Conservation (phyloP, 2,329 filamentous ascomycete genomes). For the Aspergillus hortae region DNA sequence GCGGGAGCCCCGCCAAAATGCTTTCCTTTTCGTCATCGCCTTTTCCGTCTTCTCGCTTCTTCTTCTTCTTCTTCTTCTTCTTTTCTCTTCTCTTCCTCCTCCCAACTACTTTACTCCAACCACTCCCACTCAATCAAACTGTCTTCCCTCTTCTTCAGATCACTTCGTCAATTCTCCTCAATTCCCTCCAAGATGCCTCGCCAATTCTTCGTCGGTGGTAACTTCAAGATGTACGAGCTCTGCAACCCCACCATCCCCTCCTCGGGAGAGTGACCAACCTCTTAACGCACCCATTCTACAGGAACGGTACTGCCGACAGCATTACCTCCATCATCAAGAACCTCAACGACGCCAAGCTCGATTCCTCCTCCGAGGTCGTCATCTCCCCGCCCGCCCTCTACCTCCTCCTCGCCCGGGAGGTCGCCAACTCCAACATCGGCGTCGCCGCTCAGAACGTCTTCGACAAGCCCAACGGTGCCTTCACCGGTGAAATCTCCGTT, state of each 20-base stretch:
- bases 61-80: too few relatives aligned
- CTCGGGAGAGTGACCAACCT: slow-evolving; percentile 8
- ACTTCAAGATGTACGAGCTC: slow-evolving; percentile 91
- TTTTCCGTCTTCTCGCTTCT: neutral
- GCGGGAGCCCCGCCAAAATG: slow-evolving; percentile 3
- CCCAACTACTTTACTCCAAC: neutral
- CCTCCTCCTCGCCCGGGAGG: slow-evolving; percentile 79
- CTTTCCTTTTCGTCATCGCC: slow-evolving; percentile 12
- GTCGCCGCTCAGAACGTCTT: slow-evolving; percentile 96
- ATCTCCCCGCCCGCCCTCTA: slow-evolving; percentile 88
- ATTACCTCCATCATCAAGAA: slow-evolving; percentile 88
- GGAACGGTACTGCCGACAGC: slow-evolving; percentile 89
- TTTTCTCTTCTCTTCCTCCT: slow-evolving; percentile 4
- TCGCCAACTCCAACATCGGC: slow-evolving; percentile 70
- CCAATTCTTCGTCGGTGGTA: slow-evolving; percentile 96
- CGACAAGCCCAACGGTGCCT: slow-evolving; percentile 94
- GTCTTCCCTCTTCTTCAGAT: slow-evolving; percentile 5
- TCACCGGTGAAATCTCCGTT: slow-evolving; percentile 94
- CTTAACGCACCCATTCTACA: slow-evolving; percentile 41
- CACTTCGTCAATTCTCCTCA: slow-evolving; percentile 8
- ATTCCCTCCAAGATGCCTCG: slow-evolving; percentile 70
- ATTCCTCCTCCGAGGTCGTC: slow-evolving; percentile 72
- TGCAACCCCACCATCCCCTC: neutral
- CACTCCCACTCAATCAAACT: neutral
- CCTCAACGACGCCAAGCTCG: slow-evolving; percentile 78